Evolutionary conservation across 192 early-diverging fungal species (phyloP), one percentile per base, ranked within the genome.

Genomic region (Linnemannia exigua): DNA sequence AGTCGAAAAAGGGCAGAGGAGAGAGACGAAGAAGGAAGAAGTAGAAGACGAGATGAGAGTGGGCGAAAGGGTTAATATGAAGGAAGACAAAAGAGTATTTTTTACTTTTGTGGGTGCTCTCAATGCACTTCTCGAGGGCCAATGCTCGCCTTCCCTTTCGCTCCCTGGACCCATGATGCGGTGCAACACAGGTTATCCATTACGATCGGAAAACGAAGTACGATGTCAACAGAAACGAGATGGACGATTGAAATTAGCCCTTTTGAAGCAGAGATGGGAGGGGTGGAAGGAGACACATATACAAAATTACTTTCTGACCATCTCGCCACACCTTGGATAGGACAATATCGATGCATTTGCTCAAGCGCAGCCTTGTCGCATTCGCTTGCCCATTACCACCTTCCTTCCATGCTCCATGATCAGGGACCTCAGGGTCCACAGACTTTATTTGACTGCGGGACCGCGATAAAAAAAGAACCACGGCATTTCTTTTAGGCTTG

Each of bases 11-110:
- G n/a, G 5, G 31, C 11, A n/a, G 19, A 63, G 7, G 74, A 63
- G 6, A 72, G 22, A n/a, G n/a, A n/a, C n/a, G n/a, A 20, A 52
- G 61, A 76, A 19, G 47, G 51, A 46, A 69, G 44, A 50, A 54
- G 51, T 1, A 31, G 28, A 31, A 52, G 48, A 44, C 3, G 9
- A 44, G 9, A 44, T 6, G 36, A 75, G 19, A 70, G 48, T 37
- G 22, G 67, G 67, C n/a, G 67, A 77, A 37, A 41, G n/a, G 28
- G 19, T n/a, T n/a, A n/a, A n/a, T n/a, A n/a, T 19, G 54, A 67
- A 22, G 41, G 38, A 38, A 28, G 44, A 2, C 20, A 66, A 63
- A 76, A 36, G 11, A 48, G 28, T 3, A 6, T 15, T 25, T 63
- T 11, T 33, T 25, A 28, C n/a, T 11, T 58, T n/a, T 58, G 22